phyloP scores from a whole-genome alignment of 1,284 basidiomycete genomes.

The Phaffia rhodozyma region DNA sequence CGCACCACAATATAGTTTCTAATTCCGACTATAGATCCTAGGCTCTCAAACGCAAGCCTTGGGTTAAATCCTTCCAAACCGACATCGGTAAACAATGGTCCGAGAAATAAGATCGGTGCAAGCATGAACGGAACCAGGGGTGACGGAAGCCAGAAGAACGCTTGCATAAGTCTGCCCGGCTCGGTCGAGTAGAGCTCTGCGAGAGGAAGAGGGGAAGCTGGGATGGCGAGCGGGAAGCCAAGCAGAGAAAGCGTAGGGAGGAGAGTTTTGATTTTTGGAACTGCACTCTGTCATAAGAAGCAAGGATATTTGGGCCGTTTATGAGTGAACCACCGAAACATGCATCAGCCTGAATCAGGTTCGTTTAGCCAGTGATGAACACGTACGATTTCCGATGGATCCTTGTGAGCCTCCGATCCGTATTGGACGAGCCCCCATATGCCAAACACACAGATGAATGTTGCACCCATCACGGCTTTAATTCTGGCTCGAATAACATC shows the following conservation, averaged over 20 bases:
- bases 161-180: slow-evolving; percentile 17
- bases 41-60: slow-evolving; percentile 22
- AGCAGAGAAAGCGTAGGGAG: background rate
- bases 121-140: slow-evolving; percentile 49
- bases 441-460: slow-evolving; percentile 25
- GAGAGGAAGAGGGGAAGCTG: background rate
- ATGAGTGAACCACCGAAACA: too few species aligned
- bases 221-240: slow-evolving; percentile 5
- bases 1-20: slow-evolving; percentile 70
- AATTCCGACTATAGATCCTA: slow-evolving; percentile 31
- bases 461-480: slow-evolving; percentile 30
- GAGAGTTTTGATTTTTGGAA: background rate
- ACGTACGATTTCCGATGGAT: slow-evolving; percentile 2
- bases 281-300: too few species aligned
- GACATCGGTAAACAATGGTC: slow-evolving; percentile 62
- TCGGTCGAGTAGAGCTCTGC: slow-evolving; percentile 7
- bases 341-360: too few species aligned
- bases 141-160: slow-evolving; percentile 20
- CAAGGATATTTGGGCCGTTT: too few species aligned
- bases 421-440: slow-evolving; percentile 25
- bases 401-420: background rate
- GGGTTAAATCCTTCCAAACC: slow-evolving; percentile 51
- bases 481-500: slow-evolving; percentile 31
- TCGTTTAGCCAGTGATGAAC: background rate
- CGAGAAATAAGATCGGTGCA: slow-evolving; percentile 66